Evolutionary conservation across 768 basidiomycete genomes (phyloP), one percentile per base, ranked within the genome.

Genomic region (Boletales sp.): DNA sequence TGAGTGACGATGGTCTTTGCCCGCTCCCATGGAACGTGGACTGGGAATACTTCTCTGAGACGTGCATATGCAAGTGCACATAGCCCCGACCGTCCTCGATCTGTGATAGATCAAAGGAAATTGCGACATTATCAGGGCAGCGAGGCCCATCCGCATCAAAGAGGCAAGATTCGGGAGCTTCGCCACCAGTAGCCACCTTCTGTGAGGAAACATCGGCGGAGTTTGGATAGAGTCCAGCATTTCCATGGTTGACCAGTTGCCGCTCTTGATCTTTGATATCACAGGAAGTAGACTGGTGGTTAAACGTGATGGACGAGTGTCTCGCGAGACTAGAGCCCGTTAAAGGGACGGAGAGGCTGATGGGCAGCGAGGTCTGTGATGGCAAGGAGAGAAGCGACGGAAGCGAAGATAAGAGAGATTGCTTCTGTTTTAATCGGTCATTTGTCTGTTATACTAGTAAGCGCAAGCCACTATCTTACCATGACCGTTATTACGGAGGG

Each of bases 401-500:
- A 24, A 90, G 76, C 3, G 86, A 86, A 58, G 86, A 90, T 39
- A 90, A 75, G 40, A 90, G 77, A 58, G 87, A 86, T 82, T 88
- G 74, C 50, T 70, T 71, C 73, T 62, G 38, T 21, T n/a, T 14
- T 39, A 27, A 48, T 31, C 40, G 48, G 59, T 66, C 35, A 67
- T 53, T 43, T 42, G n/a, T 21, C 32, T 31, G 19, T 48, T 43
- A 40, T 18, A 40, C 13, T 34, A 12, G 15, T 37, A 27, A 27
- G 31, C 24, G 14, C 35, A 41, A 44, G 34, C 8, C n/a, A 46
- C 12, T 9, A 17, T 45, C 65, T 56, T 66, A 88, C 87, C 83
- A 88, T 86, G 63, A 86, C 74, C 54, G 85, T 81, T 42, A 87
- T 70, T 61, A 79, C 80, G 45, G 87, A 79, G 64, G 80, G 79